Base-by-base conservation (phyloP, 345 rosid species). In the Erodium maritimum region DNA sequence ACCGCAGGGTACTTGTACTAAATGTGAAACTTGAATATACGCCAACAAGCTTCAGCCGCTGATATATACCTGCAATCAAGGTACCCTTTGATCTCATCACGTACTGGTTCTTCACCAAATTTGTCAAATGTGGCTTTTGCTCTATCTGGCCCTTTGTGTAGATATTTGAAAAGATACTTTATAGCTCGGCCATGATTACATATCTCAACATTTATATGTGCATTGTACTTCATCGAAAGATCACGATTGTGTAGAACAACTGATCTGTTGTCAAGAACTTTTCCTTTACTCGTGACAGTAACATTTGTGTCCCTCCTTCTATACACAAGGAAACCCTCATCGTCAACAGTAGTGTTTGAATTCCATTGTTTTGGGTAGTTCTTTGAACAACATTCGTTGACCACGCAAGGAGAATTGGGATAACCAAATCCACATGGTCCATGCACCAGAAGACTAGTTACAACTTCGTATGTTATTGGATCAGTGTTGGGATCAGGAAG, bases 361-460 rank as follows among this genome's bases (percentile, higher is more conserved):
- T n/a, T n/a, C n/a, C n/a, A n/a, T n/a, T n/a, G n/a, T n/a, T n/a
- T n/a, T n/a, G n/a, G n/a, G n/a, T n/a, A n/a, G n/a, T n/a, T n/a
- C n/a, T n/a, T n/a, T n/a, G n/a, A n/a, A n/a, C n/a, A n/a, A n/a
- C n/a, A n/a, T n/a, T n/a, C 34, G 34, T 29, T 9, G 1, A 3
- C 0, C 64, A 66, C 60, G 29, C 64, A 66, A 10, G 59, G 17
- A 0, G 55, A 20, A 0, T 23, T 17, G 1, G 0, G 0, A 4
- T 52, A 52, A 1, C 0, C 20, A 22, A 5, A 23, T 0, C 64
- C 56, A 60, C 69, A 59, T 7, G 60, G 69, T 0, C 64, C 55
- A 54, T 59, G 60, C 3, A 66, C 37, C 59, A 23, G 37, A 4
- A 53, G 22, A 6, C 42, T 21, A 1, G 18, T 5, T 4, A 54